phyloP scores from a whole-genome alignment of 345 rosid genomes.

The Syzygium aqueum region DNA sequence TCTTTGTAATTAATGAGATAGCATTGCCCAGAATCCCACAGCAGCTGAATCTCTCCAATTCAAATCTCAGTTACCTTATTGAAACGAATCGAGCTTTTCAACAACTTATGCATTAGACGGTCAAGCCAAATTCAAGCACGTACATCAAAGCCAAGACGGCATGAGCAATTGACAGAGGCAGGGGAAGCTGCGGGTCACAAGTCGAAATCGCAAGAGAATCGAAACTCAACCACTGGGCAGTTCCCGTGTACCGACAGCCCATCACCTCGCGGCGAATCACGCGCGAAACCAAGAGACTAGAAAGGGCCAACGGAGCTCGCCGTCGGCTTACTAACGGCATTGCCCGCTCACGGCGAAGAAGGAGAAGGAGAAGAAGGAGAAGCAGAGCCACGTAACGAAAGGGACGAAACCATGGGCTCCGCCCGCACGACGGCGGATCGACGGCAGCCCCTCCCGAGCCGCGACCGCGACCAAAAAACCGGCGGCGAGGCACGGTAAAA shows the following conservation, averaged over 20 bases:
- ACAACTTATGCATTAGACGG: neutral
- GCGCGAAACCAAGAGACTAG: neutral
- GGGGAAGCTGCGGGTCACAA: neutral
- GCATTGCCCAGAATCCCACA: neutral
- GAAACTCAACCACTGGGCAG: neutral
- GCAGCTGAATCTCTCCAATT: neutral
- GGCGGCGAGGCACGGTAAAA: neutral
- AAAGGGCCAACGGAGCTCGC: neutral
- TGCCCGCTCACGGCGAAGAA: neutral
- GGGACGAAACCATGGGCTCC: neutral
- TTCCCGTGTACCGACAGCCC: neutral
- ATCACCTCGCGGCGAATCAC: neutral
- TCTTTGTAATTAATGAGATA: neutral
- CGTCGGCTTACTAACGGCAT: fast-evolving
- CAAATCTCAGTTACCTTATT: neutral
- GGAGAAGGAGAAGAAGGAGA: neutral
- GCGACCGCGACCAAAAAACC: neutral
- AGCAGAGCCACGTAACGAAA: neutral
- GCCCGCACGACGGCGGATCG: neutral
- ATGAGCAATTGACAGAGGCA: neutral
- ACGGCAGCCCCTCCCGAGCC: neutral
- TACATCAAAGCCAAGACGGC: neutral
- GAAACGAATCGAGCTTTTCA: neutral
- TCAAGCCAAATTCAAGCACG: neutral
- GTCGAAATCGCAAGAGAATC: neutral